Evolutionary conservation across 306 rosid species (phyloP), one percentile per base, ranked within the genome.

Genomic region (Pterocarpus macrocarpus): DNA sequence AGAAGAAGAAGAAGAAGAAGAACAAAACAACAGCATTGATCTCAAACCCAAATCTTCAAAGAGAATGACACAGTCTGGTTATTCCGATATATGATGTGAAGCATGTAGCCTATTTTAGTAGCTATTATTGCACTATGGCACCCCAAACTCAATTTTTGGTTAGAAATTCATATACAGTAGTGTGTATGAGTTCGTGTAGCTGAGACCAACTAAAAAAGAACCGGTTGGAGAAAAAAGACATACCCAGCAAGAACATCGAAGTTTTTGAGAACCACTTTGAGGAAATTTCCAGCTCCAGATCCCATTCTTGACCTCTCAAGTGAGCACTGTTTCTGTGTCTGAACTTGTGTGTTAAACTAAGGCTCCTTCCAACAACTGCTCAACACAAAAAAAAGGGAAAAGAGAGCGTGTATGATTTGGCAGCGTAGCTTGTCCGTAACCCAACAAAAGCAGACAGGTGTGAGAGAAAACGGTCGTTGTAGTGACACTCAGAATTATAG

Each of bases 171-270:
- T 17, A 5, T 1, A 34, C 2, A 1, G 33, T 2, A 10, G 52
- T 11, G 62, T n/a, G 9, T 47, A 61, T 22, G 1, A 35, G 32
- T 35, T 38, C 15, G 36, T 17, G 47, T 41, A 55, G 33, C 5
- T 50, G 65, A 8, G 35, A 17, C 45, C 12, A 47, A 13, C 30
- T 52, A 6, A 56, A 34, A 58, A 67, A 6, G 22, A 44, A 71
- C 22, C 10, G 30, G 7, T 36, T 28, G 13, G 6, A 9, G 1
- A 49, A 35, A 47, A 4, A 75, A 76, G 38, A 73, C 83, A 65
- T 88, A 96, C 99, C 99, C 97, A 66, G 97, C 99, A 84, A 96
- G 94, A 86, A 96, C 90, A 82, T 96, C 98, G 75, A 93, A 89
- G 80, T 96, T 93, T 66, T 8, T 88, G 10, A 96, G 90, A 69